These are phyloP conservation scores for Chamaecyparis obtusa DNA, from an alignment of 75 land plant genomes.

Conservation along the genomic window DNA sequence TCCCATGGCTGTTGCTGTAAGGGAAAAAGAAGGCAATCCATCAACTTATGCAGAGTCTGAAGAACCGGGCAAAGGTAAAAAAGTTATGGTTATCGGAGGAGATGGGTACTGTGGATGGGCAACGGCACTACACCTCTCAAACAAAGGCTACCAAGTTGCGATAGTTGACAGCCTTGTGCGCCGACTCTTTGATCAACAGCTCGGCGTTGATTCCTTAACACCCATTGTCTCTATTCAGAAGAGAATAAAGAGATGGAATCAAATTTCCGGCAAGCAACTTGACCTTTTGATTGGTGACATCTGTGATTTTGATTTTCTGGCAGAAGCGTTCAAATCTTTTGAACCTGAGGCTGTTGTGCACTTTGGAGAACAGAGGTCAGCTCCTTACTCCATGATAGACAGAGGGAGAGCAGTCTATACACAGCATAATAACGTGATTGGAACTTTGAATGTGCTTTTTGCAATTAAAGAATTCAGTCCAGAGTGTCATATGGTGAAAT, in stretches of 20 bases:
- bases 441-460: slow-evolving; percentile 94
- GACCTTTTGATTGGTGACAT: slow-evolving; percentile 83
- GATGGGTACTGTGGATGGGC: slow-evolving; percentile 99
- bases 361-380: slow-evolving; percentile 97
- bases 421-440: slow-evolving; percentile 96
- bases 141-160: slow-evolving; percentile 85
- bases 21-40: slow-evolving; percentile 21
- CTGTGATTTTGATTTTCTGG: slow-evolving; percentile 95
- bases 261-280: slow-evolving; percentile 73
- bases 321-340: slow-evolving; percentile 77
- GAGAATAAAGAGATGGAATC: slow-evolving; percentile 77
- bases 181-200: slow-evolving; percentile 91
- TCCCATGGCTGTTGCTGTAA: slow-evolving; percentile 18
- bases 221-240: slow-evolving; percentile 92
- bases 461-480: slow-evolving; percentile 88
- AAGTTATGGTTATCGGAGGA: slow-evolving; percentile 96
- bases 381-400: slow-evolving; percentile 99
- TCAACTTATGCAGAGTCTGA: background rate
- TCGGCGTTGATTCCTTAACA: slow-evolving; percentile 85
- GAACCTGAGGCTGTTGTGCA: slow-evolving; percentile 94
- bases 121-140: slow-evolving; percentile 94
- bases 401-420: slow-evolving; percentile 88
- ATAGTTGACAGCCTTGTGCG: slow-evolving; percentile 92
- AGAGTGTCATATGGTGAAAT: slow-evolving; percentile 91
- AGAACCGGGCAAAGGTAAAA: slow-evolving; percentile 21